phyloP scores from a whole-genome alignment of 192 early-diverging fungal species.

The Mortierella hygrophila region DNA sequence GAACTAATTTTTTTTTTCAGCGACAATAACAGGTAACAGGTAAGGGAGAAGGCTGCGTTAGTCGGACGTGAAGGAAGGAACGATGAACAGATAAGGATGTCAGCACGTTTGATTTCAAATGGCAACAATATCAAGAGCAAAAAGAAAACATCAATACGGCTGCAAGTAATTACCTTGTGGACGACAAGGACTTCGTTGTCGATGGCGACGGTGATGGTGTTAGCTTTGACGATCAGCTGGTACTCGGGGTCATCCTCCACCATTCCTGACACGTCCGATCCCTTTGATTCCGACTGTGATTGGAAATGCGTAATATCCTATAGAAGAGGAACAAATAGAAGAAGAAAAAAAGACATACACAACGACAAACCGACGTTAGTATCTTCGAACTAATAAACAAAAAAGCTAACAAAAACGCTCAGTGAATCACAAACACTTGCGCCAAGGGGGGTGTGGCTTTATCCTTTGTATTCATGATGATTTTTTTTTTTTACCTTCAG shows the following conservation, averaged over 20 bases:
- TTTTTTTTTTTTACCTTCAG: constrained; percentile 61
- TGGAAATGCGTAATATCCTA: constrained; percentile 68
- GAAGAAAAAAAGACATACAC: too few relatives aligned
- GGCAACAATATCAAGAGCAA: background rate
- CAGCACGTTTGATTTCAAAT: background rate
- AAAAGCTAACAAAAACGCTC: too few relatives aligned
- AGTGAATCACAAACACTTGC: too few relatives aligned
- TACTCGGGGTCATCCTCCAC: constrained; percentile 94
- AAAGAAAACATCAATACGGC: background rate
- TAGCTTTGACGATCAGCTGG: constrained; percentile 85
- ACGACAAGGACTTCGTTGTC: constrained; percentile 91
- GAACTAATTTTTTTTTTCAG: constrained; percentile 62
- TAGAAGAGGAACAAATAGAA: constrained; percentile 14
- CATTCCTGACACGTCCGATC: constrained; percentile 65
- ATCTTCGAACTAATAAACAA: too few relatives aligned
- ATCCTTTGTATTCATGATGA: background rate
- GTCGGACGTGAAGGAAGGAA: background rate
- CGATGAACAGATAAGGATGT: background rate
- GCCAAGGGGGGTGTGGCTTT: too few relatives aligned
- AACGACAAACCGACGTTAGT: too few relatives aligned
- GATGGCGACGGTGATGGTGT: constrained; percentile 86
- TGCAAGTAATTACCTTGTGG: constrained; percentile 74
- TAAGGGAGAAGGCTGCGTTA: background rate
- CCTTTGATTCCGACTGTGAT: constrained; percentile 44
- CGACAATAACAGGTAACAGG: constrained; percentile 3